Evolutionary conservation across 1,284 basidiomycete genomes (phyloP).

Genomic region (Puccinia coronata): DNA sequence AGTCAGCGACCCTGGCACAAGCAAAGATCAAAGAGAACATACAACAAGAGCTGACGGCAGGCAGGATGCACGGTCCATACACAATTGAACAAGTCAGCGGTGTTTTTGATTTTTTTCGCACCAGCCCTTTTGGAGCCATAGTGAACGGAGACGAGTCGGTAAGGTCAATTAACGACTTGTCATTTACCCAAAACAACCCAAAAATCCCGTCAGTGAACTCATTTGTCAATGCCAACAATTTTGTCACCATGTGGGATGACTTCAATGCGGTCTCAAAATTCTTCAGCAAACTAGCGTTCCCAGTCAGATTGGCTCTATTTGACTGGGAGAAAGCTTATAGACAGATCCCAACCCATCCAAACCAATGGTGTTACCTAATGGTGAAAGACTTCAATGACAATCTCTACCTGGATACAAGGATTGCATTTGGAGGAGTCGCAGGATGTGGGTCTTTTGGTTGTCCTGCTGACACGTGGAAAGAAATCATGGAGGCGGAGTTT

Average conservation of each 20-base stretch:
- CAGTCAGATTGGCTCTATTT: neutral
- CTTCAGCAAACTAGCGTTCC: no score
- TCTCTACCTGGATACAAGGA: neutral
- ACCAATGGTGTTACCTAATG: no score
- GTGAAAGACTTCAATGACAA: neutral
- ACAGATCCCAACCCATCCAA: no score
- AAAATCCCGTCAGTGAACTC: neutral
- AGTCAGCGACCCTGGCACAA: no score
- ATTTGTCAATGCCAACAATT: neutral
- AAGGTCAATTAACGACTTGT: neutral
- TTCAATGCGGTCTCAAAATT: no score
- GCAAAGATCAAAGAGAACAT: no score
- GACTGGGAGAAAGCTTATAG: neutral
- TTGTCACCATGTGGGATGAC: neutral
- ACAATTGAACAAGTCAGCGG: no score
- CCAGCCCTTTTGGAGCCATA: no score
- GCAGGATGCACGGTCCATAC: no score
- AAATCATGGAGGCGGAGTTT: neutral
- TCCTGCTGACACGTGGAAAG: constrained; percentile 9
- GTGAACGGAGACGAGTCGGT: no score
- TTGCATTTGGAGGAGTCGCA: neutral
- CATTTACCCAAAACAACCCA: neutral
- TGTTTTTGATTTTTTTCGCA: no score
- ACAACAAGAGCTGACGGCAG: no score
- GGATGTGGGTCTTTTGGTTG: neutral